phyloP scores from a whole-genome alignment of 1,139 yeast species.

The Torulaspora pretoriensis region DNA sequence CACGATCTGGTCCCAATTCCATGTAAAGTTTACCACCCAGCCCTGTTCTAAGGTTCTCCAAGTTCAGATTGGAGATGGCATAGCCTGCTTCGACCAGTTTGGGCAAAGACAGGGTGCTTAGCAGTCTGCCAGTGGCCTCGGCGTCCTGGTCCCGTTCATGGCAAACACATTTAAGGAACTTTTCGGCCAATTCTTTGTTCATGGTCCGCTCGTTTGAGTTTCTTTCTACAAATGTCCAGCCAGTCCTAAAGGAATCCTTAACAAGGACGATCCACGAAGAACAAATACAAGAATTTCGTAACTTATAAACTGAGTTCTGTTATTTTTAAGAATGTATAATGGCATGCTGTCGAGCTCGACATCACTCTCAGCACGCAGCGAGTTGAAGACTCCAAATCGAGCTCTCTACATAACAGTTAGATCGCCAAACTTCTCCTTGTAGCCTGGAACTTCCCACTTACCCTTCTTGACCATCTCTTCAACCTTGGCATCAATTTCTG shows the following conservation, averaged over 20 bases:
- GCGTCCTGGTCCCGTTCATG: conserved; percentile 60
- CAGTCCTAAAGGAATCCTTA: not conserved
- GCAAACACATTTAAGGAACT: conserved; percentile 49
- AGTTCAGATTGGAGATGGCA: conserved; percentile 63
- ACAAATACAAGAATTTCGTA: conserved; percentile 3
- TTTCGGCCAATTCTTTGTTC: conserved; percentile 39
- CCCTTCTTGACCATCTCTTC: conserved; percentile 93
- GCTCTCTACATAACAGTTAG: conserved; percentile 75
- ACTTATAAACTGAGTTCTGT: conserved; percentile 4
- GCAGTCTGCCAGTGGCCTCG: conserved; percentile 47
- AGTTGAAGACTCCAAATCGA: not conserved
- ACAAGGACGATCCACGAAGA: not conserved
- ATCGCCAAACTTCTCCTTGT: conserved; percentile 96
- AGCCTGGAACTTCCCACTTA: conserved; percentile 97
- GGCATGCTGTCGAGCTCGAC: conserved; percentile 2
- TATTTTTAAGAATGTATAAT: conserved; percentile 12
- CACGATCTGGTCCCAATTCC: conserved; percentile 62
- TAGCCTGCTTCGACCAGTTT: conserved; percentile 64
- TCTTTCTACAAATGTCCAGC: no score
- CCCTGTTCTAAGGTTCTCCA: conserved; percentile 66
- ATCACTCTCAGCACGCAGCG: conserved; percentile 5
- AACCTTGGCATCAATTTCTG: conserved; percentile 96
- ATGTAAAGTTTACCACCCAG: conserved; percentile 69
- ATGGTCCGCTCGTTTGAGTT: conserved; percentile 5
- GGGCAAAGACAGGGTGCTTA: conserved; percentile 56